phyloP scores from a whole-genome alignment of 2,329 filamentous ascomycete species.

The Stemphylium vesicarium region DNA sequence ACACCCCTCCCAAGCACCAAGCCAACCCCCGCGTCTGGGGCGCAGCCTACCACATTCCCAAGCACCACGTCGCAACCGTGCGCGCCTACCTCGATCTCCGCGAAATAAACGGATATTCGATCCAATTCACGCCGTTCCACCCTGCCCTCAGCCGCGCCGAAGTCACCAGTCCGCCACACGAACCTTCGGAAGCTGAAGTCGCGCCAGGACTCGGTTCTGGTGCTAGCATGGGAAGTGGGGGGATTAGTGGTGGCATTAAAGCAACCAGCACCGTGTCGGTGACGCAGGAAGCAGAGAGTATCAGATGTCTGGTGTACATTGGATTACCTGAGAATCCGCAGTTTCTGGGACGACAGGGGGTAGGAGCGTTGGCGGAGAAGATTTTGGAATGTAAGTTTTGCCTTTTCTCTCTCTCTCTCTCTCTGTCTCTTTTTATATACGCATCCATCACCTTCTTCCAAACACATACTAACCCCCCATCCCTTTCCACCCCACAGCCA shows the following conservation, averaged over 20 bases:
- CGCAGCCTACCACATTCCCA: slow-evolving; percentile 83
- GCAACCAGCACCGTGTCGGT: slow-evolving; percentile 41
- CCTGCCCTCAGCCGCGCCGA: slow-evolving; percentile 55
- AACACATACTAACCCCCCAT: too few species aligned
- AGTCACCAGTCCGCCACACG: slow-evolving; percentile 21
- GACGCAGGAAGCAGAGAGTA: neutral
- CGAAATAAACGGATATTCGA: slow-evolving; percentile 96
- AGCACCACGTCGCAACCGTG: slow-evolving; percentile 77
- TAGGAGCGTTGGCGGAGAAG: slow-evolving; percentile 76
- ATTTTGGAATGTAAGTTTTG: slow-evolving; percentile 70
- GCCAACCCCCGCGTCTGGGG: slow-evolving; percentile 78
- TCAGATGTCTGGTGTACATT: slow-evolving; percentile 80
- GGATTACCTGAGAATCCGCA: slow-evolving; percentile 92
- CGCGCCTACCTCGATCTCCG: slow-evolving; percentile 91
- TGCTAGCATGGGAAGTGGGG: too few species aligned
- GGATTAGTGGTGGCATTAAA: slow-evolving; percentile 27
- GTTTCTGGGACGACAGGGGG: slow-evolving; percentile 84
- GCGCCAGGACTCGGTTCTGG: slow-evolving; percentile 35
- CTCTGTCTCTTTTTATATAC: too few species aligned
- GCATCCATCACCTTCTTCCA: too few species aligned
- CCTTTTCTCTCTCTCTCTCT: too few species aligned
- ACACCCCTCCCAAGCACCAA: slow-evolving; percentile 44
- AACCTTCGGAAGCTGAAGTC: neutral
- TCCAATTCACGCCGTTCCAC: slow-evolving; percentile 87
- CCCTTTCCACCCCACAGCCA: too few species aligned